phyloP scores from a whole-genome alignment of 2,329 filamentous ascomycete species.

The Septoria petroselini region DNA sequence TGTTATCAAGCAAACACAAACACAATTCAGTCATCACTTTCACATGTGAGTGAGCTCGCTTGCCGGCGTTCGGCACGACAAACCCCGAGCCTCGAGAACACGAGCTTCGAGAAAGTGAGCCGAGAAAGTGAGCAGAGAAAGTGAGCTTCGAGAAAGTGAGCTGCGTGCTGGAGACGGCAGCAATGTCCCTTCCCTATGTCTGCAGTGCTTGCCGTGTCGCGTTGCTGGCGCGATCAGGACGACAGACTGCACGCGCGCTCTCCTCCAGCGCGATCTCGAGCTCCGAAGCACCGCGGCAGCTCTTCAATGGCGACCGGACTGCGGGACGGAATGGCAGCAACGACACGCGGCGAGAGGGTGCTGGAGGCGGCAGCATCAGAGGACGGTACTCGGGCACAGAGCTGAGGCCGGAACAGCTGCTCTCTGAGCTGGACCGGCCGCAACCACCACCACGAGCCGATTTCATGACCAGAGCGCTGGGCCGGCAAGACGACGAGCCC shows the following conservation, averaged over 20 bases:
- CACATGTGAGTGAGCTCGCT: too few relatives aligned
- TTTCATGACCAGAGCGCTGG: neutral
- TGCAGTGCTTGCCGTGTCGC: conserved; percentile 12
- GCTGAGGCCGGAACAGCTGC: conserved; percentile 25
- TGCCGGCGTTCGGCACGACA: too few relatives aligned
- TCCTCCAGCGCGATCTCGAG: neutral
- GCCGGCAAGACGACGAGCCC: neutral
- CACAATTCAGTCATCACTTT: too few relatives aligned
- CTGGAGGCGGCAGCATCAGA: conserved; percentile 1
- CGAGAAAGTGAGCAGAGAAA: neutral
- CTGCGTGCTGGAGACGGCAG: too few relatives aligned
- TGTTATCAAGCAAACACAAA: too few relatives aligned
- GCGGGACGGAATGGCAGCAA: neutral
- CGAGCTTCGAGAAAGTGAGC: too few relatives aligned
- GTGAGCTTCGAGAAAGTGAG: too few relatives aligned
- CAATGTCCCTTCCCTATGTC: conserved; percentile 14
- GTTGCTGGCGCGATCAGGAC: neutral
- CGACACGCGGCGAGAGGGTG: neutral
- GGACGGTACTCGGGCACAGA: conserved; percentile 27
- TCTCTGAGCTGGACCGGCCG: conserved; percentile 19
- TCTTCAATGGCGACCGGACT: neutral
- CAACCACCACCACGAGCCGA: neutral
- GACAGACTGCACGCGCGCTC: neutral
- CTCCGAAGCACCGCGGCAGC: neutral
- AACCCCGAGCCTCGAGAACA: too few relatives aligned